Conservation (phyloP, 306 rosid species). For the Cicer bijugum region DNA sequence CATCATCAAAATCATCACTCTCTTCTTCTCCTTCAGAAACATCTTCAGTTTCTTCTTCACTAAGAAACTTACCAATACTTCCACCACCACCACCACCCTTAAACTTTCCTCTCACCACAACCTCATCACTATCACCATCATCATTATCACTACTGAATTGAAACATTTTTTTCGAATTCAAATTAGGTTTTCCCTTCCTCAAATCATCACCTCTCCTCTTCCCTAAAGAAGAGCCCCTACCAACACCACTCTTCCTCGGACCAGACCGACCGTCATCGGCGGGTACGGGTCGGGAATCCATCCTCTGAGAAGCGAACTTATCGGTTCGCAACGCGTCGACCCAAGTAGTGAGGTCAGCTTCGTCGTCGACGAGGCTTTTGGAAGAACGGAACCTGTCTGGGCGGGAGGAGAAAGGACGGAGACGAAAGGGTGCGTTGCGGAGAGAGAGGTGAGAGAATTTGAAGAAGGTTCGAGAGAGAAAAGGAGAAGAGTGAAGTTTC, state of each 20-base stretch:
- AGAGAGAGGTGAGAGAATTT: conserved; percentile 51
- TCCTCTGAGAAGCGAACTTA: not conserved
- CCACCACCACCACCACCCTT: conserved; percentile 43
- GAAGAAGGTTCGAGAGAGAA: conserved; percentile 54
- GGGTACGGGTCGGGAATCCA: not conserved
- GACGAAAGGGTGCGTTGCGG: conserved; percentile 40
- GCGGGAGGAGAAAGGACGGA: conserved; percentile 51
- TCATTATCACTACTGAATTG: conserved; percentile 49
- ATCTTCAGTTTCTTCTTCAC: conserved; percentile 57
- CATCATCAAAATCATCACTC: conserved; percentile 39
- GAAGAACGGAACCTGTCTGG: conserved; percentile 21
- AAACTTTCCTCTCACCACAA: conserved; percentile 35
- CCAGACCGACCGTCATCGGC: conserved; percentile 4
- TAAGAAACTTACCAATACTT: conserved; percentile 49
- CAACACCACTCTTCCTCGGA: conserved; percentile 25
- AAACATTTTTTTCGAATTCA: conserved; percentile 34
- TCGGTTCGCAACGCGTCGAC: conserved; percentile 63
- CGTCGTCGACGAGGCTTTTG: conserved; percentile 78
- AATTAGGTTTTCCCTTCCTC: conserved; percentile 44
- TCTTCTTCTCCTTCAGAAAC: conserved; percentile 53
- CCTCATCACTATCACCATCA: conserved; percentile 50
- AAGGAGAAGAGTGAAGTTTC: conserved; percentile 54
- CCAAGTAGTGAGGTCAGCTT: conserved; percentile 89
- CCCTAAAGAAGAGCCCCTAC: conserved; percentile 46
- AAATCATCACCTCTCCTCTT: conserved; percentile 56